Percentiles rank a stretch among this genome's conserved stretches.
Conservation (phyloP, 495 filamentous ascomycete genomes). For the Paragyromitra xinjiangensis region DNA sequence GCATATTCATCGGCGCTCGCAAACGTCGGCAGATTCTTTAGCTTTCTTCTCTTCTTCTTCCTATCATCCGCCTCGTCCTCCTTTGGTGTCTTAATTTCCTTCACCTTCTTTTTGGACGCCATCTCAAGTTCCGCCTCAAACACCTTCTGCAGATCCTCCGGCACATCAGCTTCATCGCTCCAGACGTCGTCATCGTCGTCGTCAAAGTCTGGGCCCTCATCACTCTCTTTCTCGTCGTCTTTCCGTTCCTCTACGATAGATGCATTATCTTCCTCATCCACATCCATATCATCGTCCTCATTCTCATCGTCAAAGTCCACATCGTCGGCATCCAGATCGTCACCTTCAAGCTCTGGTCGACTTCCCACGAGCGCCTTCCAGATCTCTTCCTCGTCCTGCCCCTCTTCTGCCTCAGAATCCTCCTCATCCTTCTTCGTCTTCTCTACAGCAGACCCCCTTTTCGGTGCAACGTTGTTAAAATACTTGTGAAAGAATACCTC, state of each 20-base stretch:
- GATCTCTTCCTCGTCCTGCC: conserved; percentile 69
- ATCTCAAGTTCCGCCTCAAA: conserved; percentile 61
- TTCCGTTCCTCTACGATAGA: background rate
- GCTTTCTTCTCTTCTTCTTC: conserved; percentile 76
- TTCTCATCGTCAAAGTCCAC: conserved; percentile 70
- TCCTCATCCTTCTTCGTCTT: conserved; percentile 60
- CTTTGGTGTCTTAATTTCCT: conserved; percentile 57
- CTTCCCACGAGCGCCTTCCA: conserved; percentile 92
- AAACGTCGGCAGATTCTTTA: conserved; percentile 89
- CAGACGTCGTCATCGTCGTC: conserved; percentile 66
- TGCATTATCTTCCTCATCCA: conserved; percentile 62
- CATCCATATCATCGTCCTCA: conserved; percentile 63
- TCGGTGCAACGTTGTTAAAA: conserved; percentile 78
- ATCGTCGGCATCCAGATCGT: conserved; percentile 67
- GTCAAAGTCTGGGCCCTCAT: conserved; percentile 60
- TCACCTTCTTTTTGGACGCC: conserved; percentile 49
- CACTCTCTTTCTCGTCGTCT: conserved; percentile 63
- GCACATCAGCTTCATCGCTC: conserved; percentile 65
- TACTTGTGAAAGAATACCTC: conserved; percentile 99
- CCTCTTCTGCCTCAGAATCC: conserved; percentile 66
- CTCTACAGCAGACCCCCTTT: conserved; percentile 68
- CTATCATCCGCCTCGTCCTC: conserved; percentile 62
- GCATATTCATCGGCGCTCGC: conserved; percentile 94
- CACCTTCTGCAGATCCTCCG: conserved; percentile 60
- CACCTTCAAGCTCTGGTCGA: conserved; percentile 77